Evolutionary conservation across 2,329 filamentous ascomycete genomes (phyloP).

Genomic region (Ceratocystis cubensis): DNA sequence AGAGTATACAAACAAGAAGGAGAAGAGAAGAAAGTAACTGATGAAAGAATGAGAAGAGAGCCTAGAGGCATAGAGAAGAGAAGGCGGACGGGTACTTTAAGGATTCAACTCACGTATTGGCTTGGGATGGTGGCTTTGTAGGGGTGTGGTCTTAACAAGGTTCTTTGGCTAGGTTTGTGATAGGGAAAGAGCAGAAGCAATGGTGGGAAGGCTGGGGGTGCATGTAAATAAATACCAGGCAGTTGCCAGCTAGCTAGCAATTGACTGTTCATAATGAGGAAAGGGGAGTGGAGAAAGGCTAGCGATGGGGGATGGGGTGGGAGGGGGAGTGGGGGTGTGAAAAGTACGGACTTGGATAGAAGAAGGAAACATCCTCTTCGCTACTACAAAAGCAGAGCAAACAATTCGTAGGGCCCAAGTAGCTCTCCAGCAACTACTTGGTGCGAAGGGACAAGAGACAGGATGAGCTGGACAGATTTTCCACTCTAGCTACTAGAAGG

Average conservation of each 20-base stretch:
- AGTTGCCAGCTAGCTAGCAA: neutral
- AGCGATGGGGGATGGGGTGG: slow-evolving; percentile 1
- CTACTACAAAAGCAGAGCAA: neutral
- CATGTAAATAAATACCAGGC: neutral
- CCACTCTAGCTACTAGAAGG: neutral
- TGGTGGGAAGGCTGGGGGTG: slow-evolving; percentile 2
- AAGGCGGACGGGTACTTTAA: slow-evolving; percentile 5
- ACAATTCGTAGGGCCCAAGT: neutral
- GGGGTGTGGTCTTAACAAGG: neutral
- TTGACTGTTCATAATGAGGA: neutral
- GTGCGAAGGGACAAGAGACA: neutral
- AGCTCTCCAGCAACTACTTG: neutral
- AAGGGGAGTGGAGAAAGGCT: neutral
- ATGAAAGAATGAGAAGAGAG: neutral
- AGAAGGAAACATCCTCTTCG: neutral
- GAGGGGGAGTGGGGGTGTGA: neutral
- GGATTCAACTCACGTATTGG: neutral
- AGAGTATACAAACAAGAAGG: neutral
- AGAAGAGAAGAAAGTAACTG: neutral
- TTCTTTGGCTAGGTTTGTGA: neutral
- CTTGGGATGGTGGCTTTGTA: neutral
- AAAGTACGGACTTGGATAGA: neutral
- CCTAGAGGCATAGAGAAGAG: neutral
- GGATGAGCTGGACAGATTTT: neutral
- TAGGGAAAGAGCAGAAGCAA: slow-evolving; percentile 1